Conservation (phyloP, 2,329 filamentous ascomycete genomes). For the Aspergillus neoniger region DNA sequence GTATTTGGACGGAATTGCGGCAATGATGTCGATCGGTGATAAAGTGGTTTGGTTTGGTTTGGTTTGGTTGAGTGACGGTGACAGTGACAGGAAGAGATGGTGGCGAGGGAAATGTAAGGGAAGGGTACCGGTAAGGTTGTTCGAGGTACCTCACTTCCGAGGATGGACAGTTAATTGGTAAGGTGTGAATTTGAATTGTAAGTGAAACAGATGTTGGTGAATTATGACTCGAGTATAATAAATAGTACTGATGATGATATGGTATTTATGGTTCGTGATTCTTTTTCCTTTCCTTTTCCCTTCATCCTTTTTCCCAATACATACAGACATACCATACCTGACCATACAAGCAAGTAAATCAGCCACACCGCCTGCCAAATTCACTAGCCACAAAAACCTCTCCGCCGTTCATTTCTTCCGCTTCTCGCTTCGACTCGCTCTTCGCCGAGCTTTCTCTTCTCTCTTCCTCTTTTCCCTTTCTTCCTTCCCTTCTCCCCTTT, state of each 20-base stretch:
- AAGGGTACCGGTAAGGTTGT: background rate
- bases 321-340: background rate
- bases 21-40: too few species aligned
- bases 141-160: too few species aligned
- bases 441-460: slow-evolving; percentile 21
- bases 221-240: too few species aligned
- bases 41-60: too few species aligned
- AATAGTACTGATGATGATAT: too few species aligned
- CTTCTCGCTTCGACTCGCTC: slow-evolving; percentile 14
- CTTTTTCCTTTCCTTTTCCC: too few species aligned
- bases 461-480: slow-evolving; percentile 17
- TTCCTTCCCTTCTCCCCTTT: slow-evolving; percentile 17
- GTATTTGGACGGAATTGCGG: background rate
- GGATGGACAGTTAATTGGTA: too few species aligned
- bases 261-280: too few species aligned
- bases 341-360: background rate
- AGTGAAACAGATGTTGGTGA: too few species aligned
- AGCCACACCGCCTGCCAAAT: slow-evolving; percentile 20
- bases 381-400: slow-evolving; percentile 12
- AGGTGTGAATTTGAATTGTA: background rate
- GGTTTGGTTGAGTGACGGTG: background rate
- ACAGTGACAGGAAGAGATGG: background rate
- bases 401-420: slow-evolving; percentile 26
- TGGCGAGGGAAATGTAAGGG: background rate
- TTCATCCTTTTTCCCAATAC: background rate